Conservation (phyloP, 2,329 filamentous ascomycete genomes). For the Pseudogymnoascus sp. region DNA sequence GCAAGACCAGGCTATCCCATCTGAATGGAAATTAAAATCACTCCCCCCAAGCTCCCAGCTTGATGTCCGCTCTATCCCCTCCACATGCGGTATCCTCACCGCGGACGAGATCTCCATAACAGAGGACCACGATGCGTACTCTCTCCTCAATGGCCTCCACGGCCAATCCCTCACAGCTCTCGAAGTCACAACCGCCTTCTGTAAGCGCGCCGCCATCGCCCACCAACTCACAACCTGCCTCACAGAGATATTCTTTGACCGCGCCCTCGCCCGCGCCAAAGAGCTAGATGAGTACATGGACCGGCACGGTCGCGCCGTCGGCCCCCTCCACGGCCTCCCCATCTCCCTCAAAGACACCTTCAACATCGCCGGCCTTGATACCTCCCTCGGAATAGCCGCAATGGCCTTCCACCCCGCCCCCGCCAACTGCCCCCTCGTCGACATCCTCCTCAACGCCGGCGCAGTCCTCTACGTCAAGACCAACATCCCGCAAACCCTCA, state of each 20-base stretch:
- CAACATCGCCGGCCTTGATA: constrained; percentile 43
- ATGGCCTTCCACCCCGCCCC: constrained; percentile 44
- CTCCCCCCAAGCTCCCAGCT: constrained; percentile 16
- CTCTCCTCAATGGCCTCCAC: constrained; percentile 20
- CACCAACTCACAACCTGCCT: constrained; percentile 39
- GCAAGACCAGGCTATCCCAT: constrained; percentile 22
- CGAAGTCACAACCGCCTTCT: constrained; percentile 40
- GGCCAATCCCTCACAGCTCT: constrained; percentile 19
- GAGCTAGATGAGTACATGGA: constrained; percentile 37
- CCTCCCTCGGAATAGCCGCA: constrained; percentile 47
- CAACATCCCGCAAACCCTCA: constrained; percentile 54
- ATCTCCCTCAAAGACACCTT: constrained; percentile 54
- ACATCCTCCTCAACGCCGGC: constrained; percentile 49
- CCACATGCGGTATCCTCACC: constrained; percentile 21
- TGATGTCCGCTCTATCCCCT: constrained; percentile 21
- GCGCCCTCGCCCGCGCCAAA: constrained; percentile 37
- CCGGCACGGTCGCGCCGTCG: constrained; percentile 35
- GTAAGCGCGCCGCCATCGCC: constrained; percentile 41
- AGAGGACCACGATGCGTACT: constrained; percentile 24
- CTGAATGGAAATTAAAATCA: constrained; percentile 21
- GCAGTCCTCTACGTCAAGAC: constrained; percentile 64
- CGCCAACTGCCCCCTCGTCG: constrained; percentile 48
- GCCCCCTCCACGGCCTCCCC: constrained; percentile 55
- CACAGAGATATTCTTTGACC: constrained; percentile 42
- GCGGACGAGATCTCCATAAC: constrained; percentile 23